Evolutionary conservation across 2,329 filamentous ascomycete species (phyloP).

Genomic region (Fusarium goolgardi): DNA sequence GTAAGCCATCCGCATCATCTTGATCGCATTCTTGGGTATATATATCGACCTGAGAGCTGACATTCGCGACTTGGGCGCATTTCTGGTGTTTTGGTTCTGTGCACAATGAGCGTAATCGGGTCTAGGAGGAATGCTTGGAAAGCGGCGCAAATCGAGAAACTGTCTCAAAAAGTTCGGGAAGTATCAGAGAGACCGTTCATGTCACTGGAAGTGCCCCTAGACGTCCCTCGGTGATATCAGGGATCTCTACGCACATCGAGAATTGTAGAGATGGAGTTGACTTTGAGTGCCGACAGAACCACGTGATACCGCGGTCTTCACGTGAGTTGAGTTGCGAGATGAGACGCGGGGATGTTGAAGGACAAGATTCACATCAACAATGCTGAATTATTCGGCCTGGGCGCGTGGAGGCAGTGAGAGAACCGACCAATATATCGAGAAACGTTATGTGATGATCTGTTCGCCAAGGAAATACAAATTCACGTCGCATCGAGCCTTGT

Average conservation of each 20-base stretch:
- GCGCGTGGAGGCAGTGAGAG: neutral
- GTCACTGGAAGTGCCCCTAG: neutral
- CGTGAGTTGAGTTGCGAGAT: neutral
- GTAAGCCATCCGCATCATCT: no score
- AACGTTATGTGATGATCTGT: neutral
- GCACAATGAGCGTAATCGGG: conserved; percentile 14
- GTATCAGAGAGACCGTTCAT: neutral
- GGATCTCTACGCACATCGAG: conserved; percentile 9
- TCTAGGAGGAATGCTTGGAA: neutral
- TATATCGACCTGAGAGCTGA: neutral
- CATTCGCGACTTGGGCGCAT: conserved; percentile 23
- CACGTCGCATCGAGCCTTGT: conserved; percentile 4
- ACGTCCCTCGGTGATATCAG: conserved; percentile 12
- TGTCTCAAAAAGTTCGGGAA: conserved; percentile 32
- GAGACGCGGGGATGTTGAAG: conserved; percentile 22
- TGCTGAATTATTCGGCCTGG: conserved; percentile 1
- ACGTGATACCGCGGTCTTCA: conserved; percentile 42
- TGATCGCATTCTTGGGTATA: neutral
- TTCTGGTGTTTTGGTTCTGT: conserved; percentile 23
- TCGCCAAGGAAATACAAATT: neutral
- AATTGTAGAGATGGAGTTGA: conserved; percentile 18
- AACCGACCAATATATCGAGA: no score
- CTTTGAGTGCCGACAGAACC: conserved; percentile 7
- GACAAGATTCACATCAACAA: conserved; percentile 11
- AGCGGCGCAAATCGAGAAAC: conserved; percentile 6